These are phyloP conservation scores for Epichloe coenophiala DNA, from an alignment of 2,329 filamentous ascomycete genomes.

Conservation along the genomic window DNA sequence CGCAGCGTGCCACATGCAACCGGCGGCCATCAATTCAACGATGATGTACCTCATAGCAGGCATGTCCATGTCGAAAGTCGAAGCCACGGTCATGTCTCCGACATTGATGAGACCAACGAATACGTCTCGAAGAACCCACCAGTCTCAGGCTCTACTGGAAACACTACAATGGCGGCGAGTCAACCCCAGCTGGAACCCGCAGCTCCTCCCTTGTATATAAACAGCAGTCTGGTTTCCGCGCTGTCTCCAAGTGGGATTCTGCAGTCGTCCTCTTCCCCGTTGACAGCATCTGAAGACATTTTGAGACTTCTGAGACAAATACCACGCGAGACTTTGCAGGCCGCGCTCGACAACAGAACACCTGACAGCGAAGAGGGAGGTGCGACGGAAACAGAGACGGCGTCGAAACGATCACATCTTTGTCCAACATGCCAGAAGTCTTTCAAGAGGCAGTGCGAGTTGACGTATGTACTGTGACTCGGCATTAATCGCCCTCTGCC, in stretches of 20 bases:
- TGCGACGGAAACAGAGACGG: conserved; percentile 3
- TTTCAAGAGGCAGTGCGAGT: conserved; percentile 38
- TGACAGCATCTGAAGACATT: not conserved
- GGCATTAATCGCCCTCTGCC: not conserved
- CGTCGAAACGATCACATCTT: not conserved
- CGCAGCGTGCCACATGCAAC: not conserved
- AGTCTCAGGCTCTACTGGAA: not conserved
- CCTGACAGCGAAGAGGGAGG: not conserved
- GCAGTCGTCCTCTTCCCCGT: not conserved
- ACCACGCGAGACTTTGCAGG: not conserved
- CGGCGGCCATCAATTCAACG: not conserved
- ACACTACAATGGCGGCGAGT: not conserved
- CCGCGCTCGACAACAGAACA: not conserved
- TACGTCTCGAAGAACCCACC: not conserved
- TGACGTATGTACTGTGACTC: conserved; percentile 32
- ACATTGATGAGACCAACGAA: not conserved
- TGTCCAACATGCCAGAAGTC: conserved; percentile 32
- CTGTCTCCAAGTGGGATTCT: not conserved
- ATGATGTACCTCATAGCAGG: not conserved
- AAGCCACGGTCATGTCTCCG: not conserved
- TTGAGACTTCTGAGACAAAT: not conserved
- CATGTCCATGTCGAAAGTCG: not conserved
- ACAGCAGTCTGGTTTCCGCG: not conserved
- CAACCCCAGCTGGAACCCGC: not conserved
- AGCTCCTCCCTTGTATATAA: not conserved